Base-by-base conservation (phyloP, 2,329 filamentous ascomycete species). In the Aspergillus sp. region DNA sequence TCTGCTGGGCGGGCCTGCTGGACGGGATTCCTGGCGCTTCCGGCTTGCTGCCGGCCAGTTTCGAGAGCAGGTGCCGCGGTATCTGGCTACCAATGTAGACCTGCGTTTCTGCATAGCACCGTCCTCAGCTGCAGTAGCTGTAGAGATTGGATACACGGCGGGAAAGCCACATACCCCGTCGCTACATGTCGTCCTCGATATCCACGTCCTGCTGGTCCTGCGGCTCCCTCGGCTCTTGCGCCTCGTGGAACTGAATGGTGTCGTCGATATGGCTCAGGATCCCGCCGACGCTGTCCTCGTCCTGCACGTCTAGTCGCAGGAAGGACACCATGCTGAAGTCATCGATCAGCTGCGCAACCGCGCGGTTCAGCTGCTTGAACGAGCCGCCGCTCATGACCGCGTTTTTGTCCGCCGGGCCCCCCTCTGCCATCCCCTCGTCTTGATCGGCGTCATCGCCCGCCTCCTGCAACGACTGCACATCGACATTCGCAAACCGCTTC, bases 321-420 rank as follows among this genome's bases (percentile, higher is more conserved):
- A 94, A 98, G 29, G 84, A 93, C 8, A 98, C 85, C 85, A 98
- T 93, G 64, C 86, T 93, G 64, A 95, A 98, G 60, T 86, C 91
- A 58, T 96, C 91, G 44, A 98, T 94, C 43, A 98, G 67, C 33
- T 83, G 77, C 1, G 84, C 91, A 4, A 98, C 89, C 0, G 89
- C 89, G 40, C 77, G 75, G 56, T 95, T 95, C 44, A 96, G 66
- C 48, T 77, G 74, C 40, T 83, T 75, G 60, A 94, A 96, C 12
- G 83, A 83, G 1, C 75, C 71, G 3, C 89, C 88, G 32, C 74
- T 80, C 81, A 94, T 82, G 37, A 93, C 57, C 32, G 78, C 76
- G 40, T 77, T 72, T 49, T 73, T 74, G 40, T 80, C 75, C 36
- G 74, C 68, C 1, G 81, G 74, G 43, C 88, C 76, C 22, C 64